Conservation (phyloP, 129 eudicot genomes). For the sunflower (Helianthus annuus) region HanXRQr2.0-SUNRISE NC_035443.2:6238337-6238836, state of each 20-base stretch:
- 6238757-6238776: not conserved
- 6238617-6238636: not conserved
- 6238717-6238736: not conserved
- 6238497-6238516: too few relatives aligned
- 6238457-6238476: too few relatives aligned
- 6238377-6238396: too few relatives aligned
- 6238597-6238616: not conserved
- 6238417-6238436: too few relatives aligned
- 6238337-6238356: too few relatives aligned
- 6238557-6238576: not conserved
- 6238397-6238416: too few relatives aligned
- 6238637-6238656: not conserved
- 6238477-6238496: too few relatives aligned
- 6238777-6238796: not conserved
- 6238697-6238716: not conserved
- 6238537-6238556: not conserved
- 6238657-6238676: not conserved
- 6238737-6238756: constrained; percentile 2
- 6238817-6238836: too few relatives aligned
- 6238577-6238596: not conserved
- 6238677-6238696: not conserved
- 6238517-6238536: not conserved
- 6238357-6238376: too few relatives aligned
- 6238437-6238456: not conserved
- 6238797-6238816: too few relatives aligned